Base-by-base conservation (phyloP, 2,329 filamentous ascomycete species). In the Periconia macrospinosa region DNA sequence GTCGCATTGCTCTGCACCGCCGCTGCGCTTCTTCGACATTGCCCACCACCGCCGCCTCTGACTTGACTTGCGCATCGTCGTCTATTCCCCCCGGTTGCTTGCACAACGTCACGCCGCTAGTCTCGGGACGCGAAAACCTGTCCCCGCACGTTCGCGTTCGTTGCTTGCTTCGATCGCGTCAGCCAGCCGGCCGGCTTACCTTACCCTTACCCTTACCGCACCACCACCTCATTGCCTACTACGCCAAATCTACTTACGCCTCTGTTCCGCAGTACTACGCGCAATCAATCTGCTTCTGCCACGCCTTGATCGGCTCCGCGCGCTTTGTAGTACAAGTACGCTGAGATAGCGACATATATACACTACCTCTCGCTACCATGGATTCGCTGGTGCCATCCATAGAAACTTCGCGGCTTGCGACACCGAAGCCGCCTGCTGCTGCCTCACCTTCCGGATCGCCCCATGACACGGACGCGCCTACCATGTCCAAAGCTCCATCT, bases 371-470 rank as follows among this genome's bases (percentile, higher is more conserved):
- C 13, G 13, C 33, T 14, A 63, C 65, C 54, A 65, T 65, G 54
- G 67, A 67, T 55, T 61, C 65, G 11, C 55, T 70, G 60, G 58
- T 72, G 59, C 65, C 67, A 41, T 67, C 69, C 18, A 69, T 69
- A 45, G 69, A 73, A 48, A 33, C 62, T 17, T 60, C 64, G 47
- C 61, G 55, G 37, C 63, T 67, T 19, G 62, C 60, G 49, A 70
- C 69, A 27, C 68, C 63, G 35, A 61, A 60, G 17, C 40, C 59
- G 43, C 62, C 61, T 45, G 55, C 46, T 45, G 55, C 46, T 43
- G 54, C 48, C 37, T 69, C 69, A 15, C 59, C 50, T 17, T 61
- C 64, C 27, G 58, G 48, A 30, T 64, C 66, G 42, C 58, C 57
- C 7, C 54, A 43, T 9, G 49, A 55, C 17, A 49, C 47, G 35